Conservation (phyloP, 495 filamentous ascomycete genomes). For the Parathielavia hyrcaniae region DNA sequence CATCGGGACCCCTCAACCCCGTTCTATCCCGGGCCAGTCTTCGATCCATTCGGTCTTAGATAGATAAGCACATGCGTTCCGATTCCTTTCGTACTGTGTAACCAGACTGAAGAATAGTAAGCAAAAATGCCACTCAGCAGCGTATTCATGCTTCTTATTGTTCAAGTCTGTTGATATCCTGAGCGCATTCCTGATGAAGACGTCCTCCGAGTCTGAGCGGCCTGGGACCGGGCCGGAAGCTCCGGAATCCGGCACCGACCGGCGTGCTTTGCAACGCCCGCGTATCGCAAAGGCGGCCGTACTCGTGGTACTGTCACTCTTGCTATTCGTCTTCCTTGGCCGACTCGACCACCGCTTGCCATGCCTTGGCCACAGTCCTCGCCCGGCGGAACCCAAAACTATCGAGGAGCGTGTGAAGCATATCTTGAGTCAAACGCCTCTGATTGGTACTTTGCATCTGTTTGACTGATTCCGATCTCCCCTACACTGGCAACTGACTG, state of each 20-base stretch:
- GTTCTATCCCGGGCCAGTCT: too few relatives aligned
- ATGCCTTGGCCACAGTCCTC: not conserved
- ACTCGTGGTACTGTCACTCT: not conserved
- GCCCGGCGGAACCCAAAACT: conserved; percentile 25
- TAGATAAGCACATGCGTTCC: too few relatives aligned
- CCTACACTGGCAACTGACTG: conserved; percentile 9
- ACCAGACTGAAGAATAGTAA: not conserved
- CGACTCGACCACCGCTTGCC: not conserved
- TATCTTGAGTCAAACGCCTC: conserved; percentile 65
- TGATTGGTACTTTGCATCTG: conserved; percentile 58
- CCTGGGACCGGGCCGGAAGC: not conserved
- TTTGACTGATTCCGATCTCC: not conserved
- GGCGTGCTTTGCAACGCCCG: not conserved
- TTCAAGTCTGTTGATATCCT: not conserved
- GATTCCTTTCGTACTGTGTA: too few relatives aligned
- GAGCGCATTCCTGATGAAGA: conserved; percentile 8
- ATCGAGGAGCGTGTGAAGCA: conserved; percentile 61
- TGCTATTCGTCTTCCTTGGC: conserved; percentile 8
- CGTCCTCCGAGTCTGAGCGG: not conserved
- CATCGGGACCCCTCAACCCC: too few relatives aligned
- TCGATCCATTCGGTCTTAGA: too few relatives aligned
- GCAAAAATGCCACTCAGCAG: not conserved
- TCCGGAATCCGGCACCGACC: not conserved
- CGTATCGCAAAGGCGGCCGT: conserved; percentile 2
- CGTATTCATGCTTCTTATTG: not conserved